Percentiles rank a stretch among this genome's conserved stretches.
Conservation (phyloP, 768 basidiomycete species). For the Termitomyces eurrhizus region DNA sequence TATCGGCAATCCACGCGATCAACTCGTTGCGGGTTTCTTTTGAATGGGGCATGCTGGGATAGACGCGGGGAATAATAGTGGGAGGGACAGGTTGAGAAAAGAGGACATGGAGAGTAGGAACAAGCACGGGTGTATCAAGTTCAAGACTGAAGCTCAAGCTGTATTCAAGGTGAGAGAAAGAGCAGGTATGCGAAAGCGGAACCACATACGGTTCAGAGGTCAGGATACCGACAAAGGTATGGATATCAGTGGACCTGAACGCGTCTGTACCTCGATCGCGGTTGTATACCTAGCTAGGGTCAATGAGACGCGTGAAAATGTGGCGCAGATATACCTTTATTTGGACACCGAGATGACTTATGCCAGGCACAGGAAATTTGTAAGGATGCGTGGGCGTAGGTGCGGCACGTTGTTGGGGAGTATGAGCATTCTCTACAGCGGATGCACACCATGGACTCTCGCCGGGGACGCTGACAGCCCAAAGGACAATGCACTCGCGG, state of each 20-base stretch:
- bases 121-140: conserved; percentile 28
- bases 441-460: conserved; percentile 53
- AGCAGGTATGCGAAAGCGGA: background rate
- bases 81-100: conserved; percentile 41
- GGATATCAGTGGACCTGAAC: conserved; percentile 58
- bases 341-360: conserved; percentile 63
- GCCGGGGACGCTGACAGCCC: conserved; percentile 75
- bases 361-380: conserved; percentile 59
- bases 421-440: conserved; percentile 7
- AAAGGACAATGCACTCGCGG: conserved; percentile 60
- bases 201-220: conserved; percentile 57
- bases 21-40: conserved; percentile 45
- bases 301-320: background rate
- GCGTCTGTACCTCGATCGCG: conserved; percentile 32
- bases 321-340: conserved; percentile 48
- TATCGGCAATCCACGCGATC: conserved; percentile 68
- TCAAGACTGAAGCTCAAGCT: conserved; percentile 41
- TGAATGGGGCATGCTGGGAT: conserved; percentile 24
- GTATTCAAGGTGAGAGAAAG: conserved; percentile 10
- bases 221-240: conserved; percentile 72
- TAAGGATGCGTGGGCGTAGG: conserved; percentile 33
- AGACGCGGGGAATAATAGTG: conserved; percentile 36
- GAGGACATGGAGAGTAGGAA: conserved; percentile 69
- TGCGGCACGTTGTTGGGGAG: background rate
- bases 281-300: conserved; percentile 52